Evolutionary conservation across 2,329 filamentous ascomycete genomes (phyloP).

Genomic region (Cylindrodendrum hubeiense): DNA sequence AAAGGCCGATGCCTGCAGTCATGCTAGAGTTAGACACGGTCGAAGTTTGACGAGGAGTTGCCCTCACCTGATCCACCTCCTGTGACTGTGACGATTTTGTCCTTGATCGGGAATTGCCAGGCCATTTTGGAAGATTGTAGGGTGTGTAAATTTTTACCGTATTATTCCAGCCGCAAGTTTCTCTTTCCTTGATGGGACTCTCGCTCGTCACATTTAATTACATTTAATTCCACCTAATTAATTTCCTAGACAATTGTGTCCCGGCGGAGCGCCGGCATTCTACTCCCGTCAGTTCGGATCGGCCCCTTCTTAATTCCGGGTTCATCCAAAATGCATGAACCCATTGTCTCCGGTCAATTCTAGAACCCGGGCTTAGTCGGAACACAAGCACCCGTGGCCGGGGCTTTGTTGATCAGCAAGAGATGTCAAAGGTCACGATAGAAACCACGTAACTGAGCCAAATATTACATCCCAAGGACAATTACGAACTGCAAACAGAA

Average conservation of each 20-base stretch:
- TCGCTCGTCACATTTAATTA: background rate
- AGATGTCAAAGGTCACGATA: background rate
- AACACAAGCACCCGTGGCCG: background rate
- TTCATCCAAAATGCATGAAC: background rate
- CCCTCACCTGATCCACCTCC: constrained; percentile 20
- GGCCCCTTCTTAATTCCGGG: background rate
- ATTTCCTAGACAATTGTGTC: no score
- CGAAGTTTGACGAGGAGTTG: background rate
- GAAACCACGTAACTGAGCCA: background rate
- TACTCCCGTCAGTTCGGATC: background rate
- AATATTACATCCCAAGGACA: background rate
- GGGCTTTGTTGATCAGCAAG: background rate
- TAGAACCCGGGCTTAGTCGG: background rate
- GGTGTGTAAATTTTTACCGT: background rate
- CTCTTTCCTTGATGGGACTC: background rate
- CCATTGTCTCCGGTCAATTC: background rate
- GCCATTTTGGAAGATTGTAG: background rate
- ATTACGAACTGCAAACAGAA: background rate
- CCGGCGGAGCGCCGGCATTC: background rate
- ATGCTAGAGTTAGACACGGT: background rate
- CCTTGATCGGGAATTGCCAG: constrained; percentile 7
- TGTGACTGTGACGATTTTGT: constrained; percentile 13
- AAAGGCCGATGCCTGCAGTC: constrained; percentile 10
- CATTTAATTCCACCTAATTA: no score
- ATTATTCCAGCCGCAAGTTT: background rate